Base-by-base conservation (phyloP, 345 rosid genomes). In the Hirschfeldia incana region DNA sequence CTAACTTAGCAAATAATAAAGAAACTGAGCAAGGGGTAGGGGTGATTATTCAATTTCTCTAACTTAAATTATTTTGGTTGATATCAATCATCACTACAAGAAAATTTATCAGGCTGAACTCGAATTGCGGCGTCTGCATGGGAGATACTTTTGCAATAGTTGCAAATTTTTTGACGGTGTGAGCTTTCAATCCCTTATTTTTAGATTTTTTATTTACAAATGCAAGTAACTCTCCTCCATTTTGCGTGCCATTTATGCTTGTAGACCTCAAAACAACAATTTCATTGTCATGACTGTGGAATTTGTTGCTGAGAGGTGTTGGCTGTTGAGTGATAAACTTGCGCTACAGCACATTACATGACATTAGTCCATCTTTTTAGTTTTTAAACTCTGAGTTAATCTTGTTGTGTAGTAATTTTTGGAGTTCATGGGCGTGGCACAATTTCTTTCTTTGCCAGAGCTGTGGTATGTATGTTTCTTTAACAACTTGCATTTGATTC, bases 161-260 rank as follows among this genome's bases (percentile, higher is more conserved):
- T 94, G 93, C 88, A 91, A 90, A 76, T 90, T 90, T 82, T 91
- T 84, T 34, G 91, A 91, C 26, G 93, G 87, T 78, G 95, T 91
- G 53, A 46, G 6, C 6, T 46, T 13, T 13, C 53, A 13, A 46
- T 13, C 16, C 5, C 4, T 13, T 13, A 69, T 89, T 84, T 33
- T 64, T 21, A 39, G 46, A 39, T 9, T 37, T 9, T 39, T 39
- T 39, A 39, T 39, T 39, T 39, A 2, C 46, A 39, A 39, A 68
- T 46, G 8, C 15, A 46, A 11, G 53, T 39, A 53, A 69, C 6
- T 32, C 27, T 58, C 30, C 13, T 21, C 62, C 30, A 10, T 39
- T 12, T 49, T 49, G 17, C 16, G 16, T 49, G 15, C 53, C 15
- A 46, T 4, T 70, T 71, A 29, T 49, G 57, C n/a, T 49, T n/a